Conservation (phyloP, 345 rosid species). For the Populus deltoides region DNA sequence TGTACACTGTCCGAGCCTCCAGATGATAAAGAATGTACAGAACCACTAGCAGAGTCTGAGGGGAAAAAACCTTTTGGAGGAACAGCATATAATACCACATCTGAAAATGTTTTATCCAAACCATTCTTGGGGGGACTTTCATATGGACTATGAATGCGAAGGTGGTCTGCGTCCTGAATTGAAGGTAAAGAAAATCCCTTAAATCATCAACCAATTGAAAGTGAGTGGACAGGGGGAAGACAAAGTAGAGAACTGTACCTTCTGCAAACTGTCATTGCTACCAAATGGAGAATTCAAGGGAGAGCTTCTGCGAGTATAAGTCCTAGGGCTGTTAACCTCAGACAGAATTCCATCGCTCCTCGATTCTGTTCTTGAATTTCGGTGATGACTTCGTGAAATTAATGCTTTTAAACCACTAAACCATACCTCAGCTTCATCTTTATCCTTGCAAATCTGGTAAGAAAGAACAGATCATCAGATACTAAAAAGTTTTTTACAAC, state of each 20-base stretch:
- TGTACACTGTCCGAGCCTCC: constrained; percentile 93
- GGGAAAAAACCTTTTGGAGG: constrained; percentile 86
- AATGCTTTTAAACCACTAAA: constrained; percentile 80
- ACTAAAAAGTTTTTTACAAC: not conserved
- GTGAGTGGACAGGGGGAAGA: constrained; percentile 8
- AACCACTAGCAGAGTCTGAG: constrained; percentile 73
- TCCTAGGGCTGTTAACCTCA: constrained; percentile 83
- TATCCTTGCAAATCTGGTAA: constrained; percentile 72
- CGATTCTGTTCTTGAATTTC: constrained; percentile 65
- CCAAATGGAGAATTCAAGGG: constrained; percentile 82
- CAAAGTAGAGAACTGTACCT: constrained; percentile 45
- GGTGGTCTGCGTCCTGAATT: constrained; percentile 74
- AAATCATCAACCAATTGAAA: not conserved
- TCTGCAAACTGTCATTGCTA: constrained; percentile 81
- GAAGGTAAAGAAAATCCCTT: constrained; percentile 11
- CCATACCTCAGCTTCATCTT: constrained; percentile 84
- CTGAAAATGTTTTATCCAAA: constrained; percentile 79
- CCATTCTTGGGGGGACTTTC: constrained; percentile 97
- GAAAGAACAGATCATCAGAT: constrained; percentile 10
- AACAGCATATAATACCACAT: constrained; percentile 69
- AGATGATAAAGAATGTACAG: constrained; percentile 89
- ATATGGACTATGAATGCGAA: constrained; percentile 80
- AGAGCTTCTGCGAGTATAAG: constrained; percentile 86
- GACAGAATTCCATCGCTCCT: constrained; percentile 74
- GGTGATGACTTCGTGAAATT: constrained; percentile 55